phyloP scores from a whole-genome alignment of 345 rosid species.

The Ailanthus altissimus region DNA sequence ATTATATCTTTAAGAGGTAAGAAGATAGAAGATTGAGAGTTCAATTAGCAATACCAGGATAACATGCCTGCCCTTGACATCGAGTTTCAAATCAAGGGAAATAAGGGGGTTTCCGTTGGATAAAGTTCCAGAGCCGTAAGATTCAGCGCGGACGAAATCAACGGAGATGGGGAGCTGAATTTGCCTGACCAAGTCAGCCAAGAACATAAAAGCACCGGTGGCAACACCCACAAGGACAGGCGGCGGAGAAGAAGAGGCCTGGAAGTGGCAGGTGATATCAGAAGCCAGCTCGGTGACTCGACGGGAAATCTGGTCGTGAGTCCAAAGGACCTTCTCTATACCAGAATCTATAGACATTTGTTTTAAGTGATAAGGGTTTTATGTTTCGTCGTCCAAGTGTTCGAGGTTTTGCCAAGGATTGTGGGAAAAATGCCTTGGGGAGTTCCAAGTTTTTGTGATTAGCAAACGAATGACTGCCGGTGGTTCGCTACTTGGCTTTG shows the following conservation, averaged over 20 bases:
- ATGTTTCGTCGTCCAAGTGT: no score
- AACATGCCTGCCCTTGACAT: conserved; percentile 63
- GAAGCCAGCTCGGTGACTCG: conserved; percentile 65
- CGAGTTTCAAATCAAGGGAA: conserved; percentile 71
- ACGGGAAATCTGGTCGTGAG: conserved; percentile 46
- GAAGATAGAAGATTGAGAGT: background rate
- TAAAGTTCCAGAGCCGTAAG: conserved; percentile 67
- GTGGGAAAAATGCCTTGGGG: no score
- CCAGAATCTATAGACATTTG: conserved; percentile 66
- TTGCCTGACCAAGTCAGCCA: conserved; percentile 72
- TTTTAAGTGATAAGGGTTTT: background rate
- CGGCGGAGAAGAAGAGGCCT: conserved; percentile 31
- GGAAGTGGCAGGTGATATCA: conserved; percentile 53
- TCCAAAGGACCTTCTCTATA: conserved; percentile 65
- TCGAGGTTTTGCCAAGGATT: no score
- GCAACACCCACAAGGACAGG: conserved; percentile 85
- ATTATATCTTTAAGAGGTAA: background rate
- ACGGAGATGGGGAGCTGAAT: conserved; percentile 57
- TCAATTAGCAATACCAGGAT: conserved; percentile 49
- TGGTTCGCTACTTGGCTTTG: no score
- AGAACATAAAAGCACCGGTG: conserved; percentile 81
- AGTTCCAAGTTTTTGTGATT: no score
- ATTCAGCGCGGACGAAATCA: conserved; percentile 71
- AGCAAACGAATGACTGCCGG: no score
- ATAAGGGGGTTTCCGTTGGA: conserved; percentile 61